These are phyloP conservation scores for Penstemon barbatus DNA, from an alignment of 257 asterid species.

Conservation along the genomic window DNA sequence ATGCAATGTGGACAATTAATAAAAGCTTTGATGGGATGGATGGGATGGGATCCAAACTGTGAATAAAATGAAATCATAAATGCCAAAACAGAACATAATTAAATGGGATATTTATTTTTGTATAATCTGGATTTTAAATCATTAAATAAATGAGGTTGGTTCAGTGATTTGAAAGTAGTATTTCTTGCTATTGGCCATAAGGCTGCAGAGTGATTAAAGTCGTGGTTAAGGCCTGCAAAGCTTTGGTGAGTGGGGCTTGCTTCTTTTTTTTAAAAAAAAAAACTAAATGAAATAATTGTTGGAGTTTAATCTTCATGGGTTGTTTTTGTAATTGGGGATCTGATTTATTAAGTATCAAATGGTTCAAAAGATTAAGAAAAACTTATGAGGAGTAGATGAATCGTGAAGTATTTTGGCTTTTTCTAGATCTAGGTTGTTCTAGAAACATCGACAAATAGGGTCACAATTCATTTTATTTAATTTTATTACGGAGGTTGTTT, in stretches of 20 bases:
- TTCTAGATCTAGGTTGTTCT: too few relatives aligned
- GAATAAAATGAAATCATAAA: background rate
- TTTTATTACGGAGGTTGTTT: too few relatives aligned
- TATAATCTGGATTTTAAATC: slow-evolving; percentile 2
- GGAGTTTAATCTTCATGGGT: too few relatives aligned
- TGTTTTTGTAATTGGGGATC: too few relatives aligned
- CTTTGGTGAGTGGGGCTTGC: background rate
- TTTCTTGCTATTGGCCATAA: too few relatives aligned
- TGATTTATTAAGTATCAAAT: too few relatives aligned
- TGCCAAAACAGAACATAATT: background rate
- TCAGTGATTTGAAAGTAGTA: background rate
- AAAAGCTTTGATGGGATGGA: background rate
- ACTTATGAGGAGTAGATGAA: too few relatives aligned
- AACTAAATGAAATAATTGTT: too few relatives aligned
- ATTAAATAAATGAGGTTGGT: slow-evolving; percentile 21
- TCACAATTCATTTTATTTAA: too few relatives aligned
- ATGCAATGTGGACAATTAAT: background rate
- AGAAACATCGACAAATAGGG: too few relatives aligned
- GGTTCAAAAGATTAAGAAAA: too few relatives aligned
- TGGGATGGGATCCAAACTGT: slow-evolving; percentile 17
- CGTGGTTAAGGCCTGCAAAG: background rate
- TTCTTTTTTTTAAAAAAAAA: background rate
- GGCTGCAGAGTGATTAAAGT: background rate
- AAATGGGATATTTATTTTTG: background rate
- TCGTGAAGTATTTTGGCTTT: too few relatives aligned